Base-by-base conservation (phyloP, 2,329 filamentous ascomycete genomes). In the Paecilomyces sp. region DNA sequence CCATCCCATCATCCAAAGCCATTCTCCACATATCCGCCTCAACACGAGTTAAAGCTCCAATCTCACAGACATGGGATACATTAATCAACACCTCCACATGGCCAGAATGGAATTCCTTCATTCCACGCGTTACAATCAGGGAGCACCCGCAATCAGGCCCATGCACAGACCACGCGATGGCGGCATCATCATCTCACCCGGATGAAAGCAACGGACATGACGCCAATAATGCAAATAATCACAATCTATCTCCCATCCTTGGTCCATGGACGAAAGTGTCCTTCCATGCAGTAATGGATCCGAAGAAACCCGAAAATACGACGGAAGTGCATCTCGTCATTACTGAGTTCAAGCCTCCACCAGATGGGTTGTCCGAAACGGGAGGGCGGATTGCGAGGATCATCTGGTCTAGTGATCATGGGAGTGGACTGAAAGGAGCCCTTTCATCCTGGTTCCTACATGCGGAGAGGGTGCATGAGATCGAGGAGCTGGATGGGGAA, bases 401-500 rank as follows among this genome's bases (percentile, higher is more conserved):
- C 18, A 65, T 69, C 2, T 73, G 73, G 73, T 59, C 61, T 13
- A 36, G 58, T 36, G 67, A 75, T 69, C 15, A 74, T 31, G 7
- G 61, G 64, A 24, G 69, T 64, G 69, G 53, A 60, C 66, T 11
- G 61, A 72, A 59, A 58, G 74, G 62, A 64, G 67, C 70, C 58
- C 63, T 69, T 22, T 64, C 72, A 9, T 64, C 63, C 2, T 73
- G 66, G n/a, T 55, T 82, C 18, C 59, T 81, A 57, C 71, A 67
- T 56, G 73, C 76, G 31, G 78, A 82, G 64, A 68, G 79, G 11
- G 76, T 79, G n/a, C 79, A 81, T 62, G 79, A 81, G 68, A 68
- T 82, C 36, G 67, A 68, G 22, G 76, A 77, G 59, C 66, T 72
- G 6, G 71, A 71, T 34, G 68, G 56, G 6, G 61, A 28, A 3